phyloP scores from a whole-genome alignment of 164 flowering plant species.

The Cinnamomum chago region DNA sequence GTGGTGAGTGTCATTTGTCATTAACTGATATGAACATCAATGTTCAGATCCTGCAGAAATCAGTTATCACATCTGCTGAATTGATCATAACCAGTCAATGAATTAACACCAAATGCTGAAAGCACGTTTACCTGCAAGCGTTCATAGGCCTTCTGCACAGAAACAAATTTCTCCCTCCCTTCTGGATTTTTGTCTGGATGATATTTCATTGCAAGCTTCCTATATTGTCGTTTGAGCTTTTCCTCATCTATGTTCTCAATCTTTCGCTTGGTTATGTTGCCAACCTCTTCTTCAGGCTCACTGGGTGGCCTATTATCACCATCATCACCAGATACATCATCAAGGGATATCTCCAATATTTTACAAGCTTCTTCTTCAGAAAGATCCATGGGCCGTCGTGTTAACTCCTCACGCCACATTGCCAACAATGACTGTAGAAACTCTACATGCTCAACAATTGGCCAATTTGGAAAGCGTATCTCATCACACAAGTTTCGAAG shows the following conservation, averaged over 20 bases:
- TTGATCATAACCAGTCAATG: background rate
- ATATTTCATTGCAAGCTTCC: constrained; percentile 96
- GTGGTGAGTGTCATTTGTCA: too few relatives aligned
- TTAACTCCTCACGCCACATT: constrained; percentile 99
- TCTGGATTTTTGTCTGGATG: constrained; percentile 99
- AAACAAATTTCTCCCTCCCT: constrained; percentile 97
- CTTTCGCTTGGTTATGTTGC: constrained; percentile 56
- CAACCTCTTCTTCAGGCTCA: constrained; percentile 44
- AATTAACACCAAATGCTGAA: constrained; percentile 1
- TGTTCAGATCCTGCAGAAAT: too few relatives aligned
- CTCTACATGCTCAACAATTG: constrained; percentile 98
- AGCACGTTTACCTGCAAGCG: constrained; percentile 72
- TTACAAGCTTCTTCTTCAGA: constrained; percentile 99
- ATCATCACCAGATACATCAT: constrained; percentile 62
- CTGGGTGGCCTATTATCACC: constrained; percentile 19
- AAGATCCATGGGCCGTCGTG: constrained; percentile 98
- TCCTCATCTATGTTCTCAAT: constrained; percentile 96
- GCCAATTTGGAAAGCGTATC: constrained; percentile 96
- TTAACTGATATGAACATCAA: too few relatives aligned
- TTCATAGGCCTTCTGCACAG: constrained; percentile 98
- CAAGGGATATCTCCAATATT: constrained; percentile 81
- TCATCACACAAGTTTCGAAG: constrained; percentile 96
- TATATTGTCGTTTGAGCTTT: constrained; percentile 91
- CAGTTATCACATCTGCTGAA: too few relatives aligned
- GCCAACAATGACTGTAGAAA: constrained; percentile 88